Evolutionary conservation across 2,329 filamentous ascomycete species (phyloP), one percentile per base, ranked within the genome.

Genomic region (Calonectria pseudoreteaudii): DNA sequence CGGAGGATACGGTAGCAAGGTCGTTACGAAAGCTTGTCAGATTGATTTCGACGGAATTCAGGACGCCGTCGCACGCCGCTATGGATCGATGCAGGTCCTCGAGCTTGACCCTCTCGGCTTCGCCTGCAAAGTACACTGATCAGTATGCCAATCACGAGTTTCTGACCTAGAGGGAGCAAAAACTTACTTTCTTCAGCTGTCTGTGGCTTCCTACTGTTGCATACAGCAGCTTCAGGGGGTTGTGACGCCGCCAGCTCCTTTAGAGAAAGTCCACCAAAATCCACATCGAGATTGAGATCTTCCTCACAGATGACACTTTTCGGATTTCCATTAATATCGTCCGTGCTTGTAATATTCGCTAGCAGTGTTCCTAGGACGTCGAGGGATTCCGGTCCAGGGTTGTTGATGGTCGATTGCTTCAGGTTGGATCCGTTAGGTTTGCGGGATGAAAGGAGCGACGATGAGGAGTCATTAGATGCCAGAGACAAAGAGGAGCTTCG

Each of bases 1-100:
- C 97, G 9, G 95, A 93, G 1, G 97, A 98, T 16, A 99, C 97
- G 18, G 92, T 91, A 11, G 95, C 96, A 14, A 99, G 91, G 84
- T 99, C 97, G 74, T 95, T 94, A 82, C 97, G 95, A 82, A 99
- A 99, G 83, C 93, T 96, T 47, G 94, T 94, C 68, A 99, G 89
- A 83, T 98, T 98, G 38, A 91, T 93, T 86, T 99, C 96, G 69
- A 99, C 97, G 0, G 96, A 98, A 84, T 93, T 94, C 58, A 98
- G 90, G 66, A 98, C 95, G 82, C 98, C 94, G 84, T 99, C 97
- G 86, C 96, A 99, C 66, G 95, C 94, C 82, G 89, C 85, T 80
- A 99, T 98, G 5, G 96, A 97, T 80, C 91, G 92, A 85, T 98
- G 97, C 52, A 99, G 89, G 71, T 97, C 95, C 84, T 98, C 93